Percentiles rank a stretch among this genome's conserved stretches.
phyloP scores from a whole-genome alignment of 108 stramenopile species.

The Pelagomonas calceolata region DNA sequence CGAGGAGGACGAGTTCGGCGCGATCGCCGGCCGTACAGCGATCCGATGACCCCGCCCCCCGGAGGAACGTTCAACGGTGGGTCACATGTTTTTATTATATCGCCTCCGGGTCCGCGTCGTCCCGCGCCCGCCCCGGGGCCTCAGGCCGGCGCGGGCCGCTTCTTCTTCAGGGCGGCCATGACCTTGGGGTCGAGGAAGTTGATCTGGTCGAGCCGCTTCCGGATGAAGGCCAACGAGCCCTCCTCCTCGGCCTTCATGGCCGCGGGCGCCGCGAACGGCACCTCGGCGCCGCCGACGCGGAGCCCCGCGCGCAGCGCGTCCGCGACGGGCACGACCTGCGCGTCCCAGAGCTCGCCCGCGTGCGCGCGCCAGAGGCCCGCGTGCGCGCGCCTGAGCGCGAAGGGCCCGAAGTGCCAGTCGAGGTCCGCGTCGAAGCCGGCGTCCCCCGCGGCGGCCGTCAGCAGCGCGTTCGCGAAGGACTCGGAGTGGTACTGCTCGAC shows the following conservation, averaged over 20 bases:
- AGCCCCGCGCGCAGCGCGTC: conserved; percentile 19
- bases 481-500: conserved; percentile 60
- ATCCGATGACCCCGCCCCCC: no score
- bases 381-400: conserved; percentile 31
- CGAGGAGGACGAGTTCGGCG: no score
- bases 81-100: no score
- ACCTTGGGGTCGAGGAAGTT: conserved; percentile 34
- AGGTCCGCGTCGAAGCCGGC: conserved; percentile 12
- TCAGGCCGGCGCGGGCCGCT: no score
- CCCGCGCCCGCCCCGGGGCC: no score
- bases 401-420: conserved; percentile 52
- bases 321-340: conserved; percentile 46
- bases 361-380: conserved; percentile 33
- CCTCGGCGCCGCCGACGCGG: conserved; percentile 25
- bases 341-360: conserved; percentile 46
- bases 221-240: conserved; percentile 26
- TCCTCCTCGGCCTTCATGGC: conserved; percentile 50
- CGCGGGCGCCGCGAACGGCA: conserved; percentile 29
- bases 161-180: neutral
- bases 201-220: conserved; percentile 44
- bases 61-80: no score
- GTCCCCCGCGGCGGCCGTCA: conserved; percentile 31
- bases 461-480: conserved; percentile 42
- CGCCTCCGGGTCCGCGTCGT: no score
- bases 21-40: no score